phyloP scores from a whole-genome alignment of 1,284 basidiomycete species.

The Fomes fomentarius region DNA sequence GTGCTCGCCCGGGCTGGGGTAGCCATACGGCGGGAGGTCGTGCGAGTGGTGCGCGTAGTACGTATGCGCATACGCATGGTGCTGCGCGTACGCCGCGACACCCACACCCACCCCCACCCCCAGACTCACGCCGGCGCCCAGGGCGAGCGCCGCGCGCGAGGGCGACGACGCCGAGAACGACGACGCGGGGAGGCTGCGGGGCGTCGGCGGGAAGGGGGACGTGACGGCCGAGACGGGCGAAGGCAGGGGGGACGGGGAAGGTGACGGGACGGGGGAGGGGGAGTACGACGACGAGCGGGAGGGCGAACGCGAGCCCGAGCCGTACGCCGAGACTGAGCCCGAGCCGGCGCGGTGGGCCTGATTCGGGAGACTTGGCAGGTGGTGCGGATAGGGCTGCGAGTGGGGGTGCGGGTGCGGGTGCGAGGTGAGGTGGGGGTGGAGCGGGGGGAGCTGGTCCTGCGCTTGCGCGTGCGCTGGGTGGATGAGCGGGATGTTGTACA shows the following conservation, averaged over 20 bases:
- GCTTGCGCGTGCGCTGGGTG: no score
- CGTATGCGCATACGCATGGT: neutral
- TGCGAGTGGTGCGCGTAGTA: neutral
- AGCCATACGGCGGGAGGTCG: neutral
- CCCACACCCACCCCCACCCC: neutral
- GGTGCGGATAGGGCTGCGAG: conserved; percentile 1
- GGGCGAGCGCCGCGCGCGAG: neutral
- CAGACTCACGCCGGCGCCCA: neutral
- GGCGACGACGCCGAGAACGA: conserved; percentile 16
- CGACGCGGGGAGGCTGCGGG: conserved; percentile 18
- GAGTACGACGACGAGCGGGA: neutral
- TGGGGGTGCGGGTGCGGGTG: neutral
- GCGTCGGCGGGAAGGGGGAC: conserved; percentile 23
- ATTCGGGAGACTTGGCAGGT: neutral
- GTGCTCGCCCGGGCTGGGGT: neutral
- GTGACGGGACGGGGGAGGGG: conserved; percentile 6
- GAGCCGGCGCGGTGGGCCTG: conserved; percentile 1
- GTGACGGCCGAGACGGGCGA: conserved; percentile 22
- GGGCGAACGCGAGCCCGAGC: conserved; percentile 5
- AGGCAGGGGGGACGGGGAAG: conserved; percentile 18
- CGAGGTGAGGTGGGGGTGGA: neutral
- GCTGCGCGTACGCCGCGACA: neutral
- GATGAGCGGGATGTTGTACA: neutral
- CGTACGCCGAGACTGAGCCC: conserved; percentile 3
- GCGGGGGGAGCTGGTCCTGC: neutral